Conservation (phyloP, 2,329 filamentous ascomycete genomes). For the Moelleriella libera region DNA sequence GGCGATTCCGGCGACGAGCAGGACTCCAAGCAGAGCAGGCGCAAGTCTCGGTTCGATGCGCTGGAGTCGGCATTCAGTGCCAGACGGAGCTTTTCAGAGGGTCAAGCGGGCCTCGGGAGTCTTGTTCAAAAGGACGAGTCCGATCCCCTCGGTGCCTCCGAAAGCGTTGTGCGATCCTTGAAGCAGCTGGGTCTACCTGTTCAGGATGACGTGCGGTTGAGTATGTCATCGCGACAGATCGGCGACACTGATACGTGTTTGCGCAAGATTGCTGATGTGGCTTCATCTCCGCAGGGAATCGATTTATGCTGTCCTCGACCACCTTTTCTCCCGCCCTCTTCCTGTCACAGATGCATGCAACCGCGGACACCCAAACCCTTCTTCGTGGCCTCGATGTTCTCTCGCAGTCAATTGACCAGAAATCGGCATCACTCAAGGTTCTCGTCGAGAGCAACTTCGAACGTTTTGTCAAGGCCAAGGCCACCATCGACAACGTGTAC, state of each 20-base stretch:
- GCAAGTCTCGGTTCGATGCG: conserved; percentile 71
- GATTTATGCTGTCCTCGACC: conserved; percentile 89
- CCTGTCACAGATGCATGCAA: conserved; percentile 79
- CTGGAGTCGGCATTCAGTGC: conserved; percentile 61
- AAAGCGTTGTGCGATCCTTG: conserved; percentile 74
- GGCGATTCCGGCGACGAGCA: conserved; percentile 48
- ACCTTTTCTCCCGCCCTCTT: conserved; percentile 89
- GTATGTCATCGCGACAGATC: conserved; percentile 27
- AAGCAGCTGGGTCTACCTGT: conserved; percentile 64
- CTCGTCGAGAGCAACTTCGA: conserved; percentile 97
- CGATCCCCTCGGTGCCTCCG: conserved; percentile 76
- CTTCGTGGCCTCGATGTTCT: conserved; percentile 73
- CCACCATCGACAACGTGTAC: conserved; percentile 97
- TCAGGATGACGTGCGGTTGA: conserved; percentile 68
- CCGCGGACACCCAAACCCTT: conserved; percentile 69
- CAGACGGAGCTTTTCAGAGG: conserved; percentile 36
- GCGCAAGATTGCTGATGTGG: neutral
- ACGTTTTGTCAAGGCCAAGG: conserved; percentile 91
- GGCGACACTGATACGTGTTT: conserved; percentile 6
- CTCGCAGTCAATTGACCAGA: conserved; percentile 88
- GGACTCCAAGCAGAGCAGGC: conserved; percentile 34
- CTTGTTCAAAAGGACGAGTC: conserved; percentile 83
- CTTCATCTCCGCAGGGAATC: conserved; percentile 46
- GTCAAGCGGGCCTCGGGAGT: conserved; percentile 44
- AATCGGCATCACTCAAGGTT: conserved; percentile 90